phyloP scores from a whole-genome alignment of 805 yeast genomes.

The Monosporozyma servazzii region DNA sequence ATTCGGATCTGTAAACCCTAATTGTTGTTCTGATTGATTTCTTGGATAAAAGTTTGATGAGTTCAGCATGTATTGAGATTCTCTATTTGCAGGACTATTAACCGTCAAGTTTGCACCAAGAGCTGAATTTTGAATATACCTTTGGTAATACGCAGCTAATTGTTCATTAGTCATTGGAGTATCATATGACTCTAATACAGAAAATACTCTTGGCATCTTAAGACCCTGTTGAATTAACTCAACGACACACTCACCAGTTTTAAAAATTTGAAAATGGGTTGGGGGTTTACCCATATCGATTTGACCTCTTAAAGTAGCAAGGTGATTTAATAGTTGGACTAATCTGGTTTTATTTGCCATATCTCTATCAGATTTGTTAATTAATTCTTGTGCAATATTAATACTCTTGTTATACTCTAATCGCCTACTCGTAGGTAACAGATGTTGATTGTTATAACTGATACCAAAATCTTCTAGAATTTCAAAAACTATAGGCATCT shows the following conservation, averaged over 20 bases:
- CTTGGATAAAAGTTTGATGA: not conserved
- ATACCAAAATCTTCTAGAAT: constrained; percentile 24
- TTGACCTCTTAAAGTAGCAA: constrained; percentile 17
- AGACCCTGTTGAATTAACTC: constrained; percentile 22
- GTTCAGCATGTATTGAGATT: not conserved
- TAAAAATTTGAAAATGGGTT: constrained; percentile 8
- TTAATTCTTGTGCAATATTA: constrained; percentile 20
- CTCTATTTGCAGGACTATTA: not conserved
- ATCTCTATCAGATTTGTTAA: constrained; percentile 16
- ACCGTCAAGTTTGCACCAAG: not conserved
- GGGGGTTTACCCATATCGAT: constrained; percentile 25
- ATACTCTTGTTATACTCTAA: constrained; percentile 23
- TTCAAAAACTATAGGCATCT: constrained; percentile 24
- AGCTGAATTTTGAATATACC: constrained; percentile 1
- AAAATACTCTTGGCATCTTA: constrained; percentile 24
- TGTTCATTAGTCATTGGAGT: constrained; percentile 12
- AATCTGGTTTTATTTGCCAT: constrained; percentile 13
- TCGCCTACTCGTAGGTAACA: constrained; percentile 17
- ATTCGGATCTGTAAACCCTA: not conserved
- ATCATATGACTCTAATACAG: constrained; percentile 16
- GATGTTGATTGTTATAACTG: constrained; percentile 7
- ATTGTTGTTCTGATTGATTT: not conserved
- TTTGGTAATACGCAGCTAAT: constrained; percentile 1
- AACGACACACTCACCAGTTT: constrained; percentile 16
- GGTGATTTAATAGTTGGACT: constrained; percentile 10